These are phyloP conservation scores for Penicillium sp. DNA, from an alignment of 2,329 filamentous ascomycete species.

Conservation along the genomic window DNA sequence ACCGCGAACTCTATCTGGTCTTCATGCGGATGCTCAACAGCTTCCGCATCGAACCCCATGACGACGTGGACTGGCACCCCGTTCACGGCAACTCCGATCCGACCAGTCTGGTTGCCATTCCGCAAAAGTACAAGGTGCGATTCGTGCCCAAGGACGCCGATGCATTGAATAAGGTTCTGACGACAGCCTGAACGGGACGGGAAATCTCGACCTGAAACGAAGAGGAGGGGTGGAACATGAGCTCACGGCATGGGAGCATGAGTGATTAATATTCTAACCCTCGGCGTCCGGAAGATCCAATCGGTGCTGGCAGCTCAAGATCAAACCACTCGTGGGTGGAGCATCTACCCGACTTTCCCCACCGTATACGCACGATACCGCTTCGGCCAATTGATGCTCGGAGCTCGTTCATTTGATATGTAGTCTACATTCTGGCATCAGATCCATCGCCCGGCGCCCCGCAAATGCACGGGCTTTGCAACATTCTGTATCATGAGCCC, in stretches of 20 bases:
- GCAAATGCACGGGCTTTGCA: not conserved
- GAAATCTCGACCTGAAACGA: not conserved
- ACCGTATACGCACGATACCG: not conserved
- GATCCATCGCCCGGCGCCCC: not conserved
- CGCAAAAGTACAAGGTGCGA: constrained; percentile 55
- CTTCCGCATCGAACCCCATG: constrained; percentile 57
- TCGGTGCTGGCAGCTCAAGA: not conserved
- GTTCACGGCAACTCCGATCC: constrained; percentile 60
- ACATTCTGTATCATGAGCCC: constrained; percentile 13
- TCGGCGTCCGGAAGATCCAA: not conserved
- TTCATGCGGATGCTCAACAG: constrained; percentile 62
- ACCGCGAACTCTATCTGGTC: constrained; percentile 63
- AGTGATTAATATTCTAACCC: no score
- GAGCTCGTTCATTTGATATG: not conserved
- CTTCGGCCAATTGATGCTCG: not conserved
- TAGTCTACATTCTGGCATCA: not conserved
- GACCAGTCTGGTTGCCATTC: constrained; percentile 62
- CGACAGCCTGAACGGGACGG: constrained; percentile 12
- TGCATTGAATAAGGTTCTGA: constrained; percentile 46
- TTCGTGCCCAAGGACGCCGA: constrained; percentile 56
- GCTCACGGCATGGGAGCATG: no score
- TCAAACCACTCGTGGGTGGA: not conserved
- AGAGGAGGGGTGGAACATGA: not conserved
- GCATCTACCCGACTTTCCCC: not conserved
- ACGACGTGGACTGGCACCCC: constrained; percentile 59